Evolutionary conservation across 257 asterid species (phyloP).

Genomic region (Nicotiana obtusifolia): DNA sequence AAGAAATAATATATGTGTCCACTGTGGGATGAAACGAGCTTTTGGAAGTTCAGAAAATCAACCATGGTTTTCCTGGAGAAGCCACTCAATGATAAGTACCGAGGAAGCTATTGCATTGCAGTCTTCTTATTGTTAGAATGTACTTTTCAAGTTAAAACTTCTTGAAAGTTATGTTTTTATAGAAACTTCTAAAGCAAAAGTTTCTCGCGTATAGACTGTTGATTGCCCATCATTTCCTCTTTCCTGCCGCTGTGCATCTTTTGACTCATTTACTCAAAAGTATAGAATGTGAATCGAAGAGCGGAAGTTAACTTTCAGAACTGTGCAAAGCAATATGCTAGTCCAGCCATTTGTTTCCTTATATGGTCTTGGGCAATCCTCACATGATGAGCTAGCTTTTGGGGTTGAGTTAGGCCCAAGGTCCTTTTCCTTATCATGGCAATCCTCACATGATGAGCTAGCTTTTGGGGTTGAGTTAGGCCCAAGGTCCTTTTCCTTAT

Average conservation of each 20-base stretch:
- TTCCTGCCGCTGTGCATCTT: background rate
- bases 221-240: background rate
- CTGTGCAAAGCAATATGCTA: background rate
- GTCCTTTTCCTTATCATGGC: too few species aligned
- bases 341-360: too few species aligned
- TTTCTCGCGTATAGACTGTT: background rate
- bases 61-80: background rate
- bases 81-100: background rate
- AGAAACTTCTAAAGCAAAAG: background rate
- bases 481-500: too few species aligned
- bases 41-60: background rate
- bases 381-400: too few species aligned
- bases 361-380: too few species aligned
- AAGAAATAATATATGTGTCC: background rate
- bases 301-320: background rate
- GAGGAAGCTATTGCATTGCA: background rate
- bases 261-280: background rate
- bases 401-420: too few species aligned
- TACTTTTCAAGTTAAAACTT: background rate
- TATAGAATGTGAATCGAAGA: background rate
- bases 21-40: background rate
- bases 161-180: background rate
- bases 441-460: too few species aligned
- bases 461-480: too few species aligned
- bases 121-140: background rate